phyloP scores from a whole-genome alignment of 257 asterid genomes.

The Coffea eugenioides region DNA sequence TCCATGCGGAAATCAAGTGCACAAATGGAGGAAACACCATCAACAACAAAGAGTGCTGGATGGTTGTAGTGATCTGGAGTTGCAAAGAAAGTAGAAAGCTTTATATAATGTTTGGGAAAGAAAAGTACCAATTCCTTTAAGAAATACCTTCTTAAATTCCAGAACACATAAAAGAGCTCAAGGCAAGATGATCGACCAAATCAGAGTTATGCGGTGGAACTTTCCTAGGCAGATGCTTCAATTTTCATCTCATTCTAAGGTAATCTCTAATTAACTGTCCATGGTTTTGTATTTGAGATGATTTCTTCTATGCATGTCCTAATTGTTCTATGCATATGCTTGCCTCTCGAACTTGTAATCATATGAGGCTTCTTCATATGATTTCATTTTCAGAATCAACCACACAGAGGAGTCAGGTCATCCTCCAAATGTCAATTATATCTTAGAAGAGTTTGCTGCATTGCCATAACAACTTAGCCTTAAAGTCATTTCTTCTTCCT shows the following conservation, averaged over 20 bases:
- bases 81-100: background rate
- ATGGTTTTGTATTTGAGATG: too few relatives aligned
- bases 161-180: background rate
- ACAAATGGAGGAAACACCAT: conserved; percentile 96
- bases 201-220: background rate
- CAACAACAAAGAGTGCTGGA: conserved; percentile 90
- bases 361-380: too few relatives aligned
- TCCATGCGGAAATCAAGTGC: conserved; percentile 99
- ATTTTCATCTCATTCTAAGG: background rate
- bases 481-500: too few relatives aligned
- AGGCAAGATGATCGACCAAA: background rate
- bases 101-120: background rate
- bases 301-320: background rate
- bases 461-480: too few relatives aligned
- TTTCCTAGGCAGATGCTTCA: background rate
- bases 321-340: background rate
- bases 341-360: too few relatives aligned
- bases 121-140: background rate
- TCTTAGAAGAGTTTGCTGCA: too few relatives aligned
- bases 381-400: too few relatives aligned
- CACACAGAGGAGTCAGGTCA: too few relatives aligned
- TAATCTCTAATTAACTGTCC: background rate
- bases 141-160: background rate
- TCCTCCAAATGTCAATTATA: too few relatives aligned
- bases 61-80: conserved; percentile 81